phyloP scores from a whole-genome alignment of 768 basidiomycete genomes.

The Lepiota brunneoincarnata region DNA sequence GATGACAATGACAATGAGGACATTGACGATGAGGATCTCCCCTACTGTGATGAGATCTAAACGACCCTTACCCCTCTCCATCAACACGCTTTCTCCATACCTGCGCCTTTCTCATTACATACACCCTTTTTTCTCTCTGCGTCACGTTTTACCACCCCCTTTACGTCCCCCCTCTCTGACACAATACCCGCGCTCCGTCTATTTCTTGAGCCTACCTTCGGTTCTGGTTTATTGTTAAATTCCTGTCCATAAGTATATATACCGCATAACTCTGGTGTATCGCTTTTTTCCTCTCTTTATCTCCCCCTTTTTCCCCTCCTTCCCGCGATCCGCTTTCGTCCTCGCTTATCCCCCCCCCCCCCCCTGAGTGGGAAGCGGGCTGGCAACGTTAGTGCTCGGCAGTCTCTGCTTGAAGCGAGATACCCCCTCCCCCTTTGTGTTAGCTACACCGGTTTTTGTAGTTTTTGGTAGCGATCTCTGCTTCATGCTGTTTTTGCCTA shows the following conservation, averaged over 20 bases:
- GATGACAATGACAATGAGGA: slow-evolving; percentile 19
- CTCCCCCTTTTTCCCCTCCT: background rate
- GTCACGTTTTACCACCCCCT: background rate
- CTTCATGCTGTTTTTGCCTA: slow-evolving; percentile 8
- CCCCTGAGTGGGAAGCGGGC: slow-evolving; percentile 6
- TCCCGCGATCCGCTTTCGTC: background rate
- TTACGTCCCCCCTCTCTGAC: too few relatives aligned
- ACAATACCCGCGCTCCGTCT: background rate
- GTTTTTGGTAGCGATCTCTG: background rate
- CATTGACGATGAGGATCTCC: slow-evolving; percentile 39
- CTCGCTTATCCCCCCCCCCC: background rate
- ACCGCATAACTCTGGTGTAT: slow-evolving; percentile 5
- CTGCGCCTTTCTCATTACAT: background rate
- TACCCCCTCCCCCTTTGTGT: background rate
- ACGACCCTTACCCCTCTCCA: background rate
- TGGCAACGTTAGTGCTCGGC: background rate
- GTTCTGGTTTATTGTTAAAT: too few relatives aligned
- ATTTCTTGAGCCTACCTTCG: background rate
- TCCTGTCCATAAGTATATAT: background rate
- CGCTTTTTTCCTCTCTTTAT: too few relatives aligned
- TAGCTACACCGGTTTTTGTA: background rate
- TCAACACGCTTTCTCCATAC: background rate
- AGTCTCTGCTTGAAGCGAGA: slow-evolving; percentile 4
- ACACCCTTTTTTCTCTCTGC: background rate
- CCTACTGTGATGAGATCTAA: slow-evolving; percentile 52